Percentiles rank a stretch among this genome's conserved stretches.
Conservation (phyloP, 148 eudicot species). For the Rhododendron henanense region DNA sequence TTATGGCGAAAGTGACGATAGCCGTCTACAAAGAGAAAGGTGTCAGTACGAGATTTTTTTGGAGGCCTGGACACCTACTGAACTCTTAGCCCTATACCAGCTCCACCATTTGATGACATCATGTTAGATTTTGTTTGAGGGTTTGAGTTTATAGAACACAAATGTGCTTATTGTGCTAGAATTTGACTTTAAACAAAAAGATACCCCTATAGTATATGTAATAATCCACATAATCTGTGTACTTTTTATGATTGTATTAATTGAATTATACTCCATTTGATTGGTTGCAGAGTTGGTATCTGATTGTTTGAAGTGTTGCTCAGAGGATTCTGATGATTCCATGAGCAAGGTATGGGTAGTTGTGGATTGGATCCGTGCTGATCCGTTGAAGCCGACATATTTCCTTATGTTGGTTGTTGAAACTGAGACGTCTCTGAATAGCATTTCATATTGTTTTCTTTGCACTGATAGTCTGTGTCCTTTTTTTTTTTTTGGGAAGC, state of each 20-base stretch:
- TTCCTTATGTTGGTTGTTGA: not conserved
- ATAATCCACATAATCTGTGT: not conserved
- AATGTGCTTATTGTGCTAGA: not conserved
- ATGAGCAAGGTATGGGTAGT: constrained; percentile 71
- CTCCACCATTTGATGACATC: not conserved
- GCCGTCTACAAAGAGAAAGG: too few relatives aligned
- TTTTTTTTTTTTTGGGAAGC: not conserved
- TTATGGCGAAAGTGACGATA: not conserved
- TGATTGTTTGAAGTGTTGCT: constrained; percentile 83
- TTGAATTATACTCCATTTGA: not conserved
- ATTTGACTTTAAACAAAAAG: not conserved
- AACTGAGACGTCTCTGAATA: not conserved
- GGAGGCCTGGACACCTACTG: too few relatives aligned
- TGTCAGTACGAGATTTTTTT: too few relatives aligned
- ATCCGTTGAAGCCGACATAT: not conserved
- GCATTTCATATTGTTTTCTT: not conserved
- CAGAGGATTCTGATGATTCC: constrained; percentile 94
- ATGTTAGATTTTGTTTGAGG: not conserved
- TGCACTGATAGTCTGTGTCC: not conserved
- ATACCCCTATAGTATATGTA: not conserved
- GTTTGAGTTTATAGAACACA: not conserved
- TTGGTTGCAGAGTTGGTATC: constrained; percentile 65
- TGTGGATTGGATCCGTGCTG: not conserved
- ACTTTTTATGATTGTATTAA: not conserved
- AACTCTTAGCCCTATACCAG: not conserved